These are phyloP conservation scores for Blastocystis sp. DNA, from an alignment of 352 stramenopile genomes.

Conservation along the genomic window DNA sequence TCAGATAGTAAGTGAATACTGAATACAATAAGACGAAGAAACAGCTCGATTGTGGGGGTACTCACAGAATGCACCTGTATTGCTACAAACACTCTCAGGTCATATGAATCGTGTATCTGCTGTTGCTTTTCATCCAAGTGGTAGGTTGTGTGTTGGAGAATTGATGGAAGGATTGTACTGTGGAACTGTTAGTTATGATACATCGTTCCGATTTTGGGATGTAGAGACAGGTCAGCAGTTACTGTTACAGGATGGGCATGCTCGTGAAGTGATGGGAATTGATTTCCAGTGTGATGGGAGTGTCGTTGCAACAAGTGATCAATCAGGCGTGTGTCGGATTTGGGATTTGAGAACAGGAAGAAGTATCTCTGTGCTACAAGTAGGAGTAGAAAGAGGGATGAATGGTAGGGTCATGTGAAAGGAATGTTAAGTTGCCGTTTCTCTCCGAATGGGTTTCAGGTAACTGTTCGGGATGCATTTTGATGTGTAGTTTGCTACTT, in stretches of 20 bases:
- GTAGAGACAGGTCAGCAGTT: conserved; percentile 77
- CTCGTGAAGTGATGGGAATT: conserved; percentile 82
- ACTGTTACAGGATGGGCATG: conserved; percentile 82
- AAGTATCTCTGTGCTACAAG: conserved; percentile 66
- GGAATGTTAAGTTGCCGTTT: conserved; percentile 36
- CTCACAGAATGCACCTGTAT: conserved; percentile 67
- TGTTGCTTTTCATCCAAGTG: conserved; percentile 77
- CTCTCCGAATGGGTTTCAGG: conserved; percentile 63
- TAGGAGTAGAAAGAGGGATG: neutral
- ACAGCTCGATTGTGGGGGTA: conserved; percentile 77
- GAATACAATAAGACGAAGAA: conserved; percentile 75
- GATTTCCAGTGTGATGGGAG: conserved; percentile 80
- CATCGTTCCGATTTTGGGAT: conserved; percentile 84
- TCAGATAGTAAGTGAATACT: conserved; percentile 70
- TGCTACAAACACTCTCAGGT: conserved; percentile 73
- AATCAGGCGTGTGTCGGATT: conserved; percentile 77
- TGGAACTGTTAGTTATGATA: conserved; percentile 81
- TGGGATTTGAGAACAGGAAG: conserved; percentile 83
- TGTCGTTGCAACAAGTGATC: conserved; percentile 77
- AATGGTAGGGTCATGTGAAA: conserved; percentile 33
- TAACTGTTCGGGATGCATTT: conserved; percentile 75
- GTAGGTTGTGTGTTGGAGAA: neutral
- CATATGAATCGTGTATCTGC: conserved; percentile 79
- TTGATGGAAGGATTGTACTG: conserved; percentile 70
- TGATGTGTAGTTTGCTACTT: conserved; percentile 74